A percentile compares a stretch with the other conserved stretches of the same genome.
Evolutionary conservation across 495 filamentous ascomycete genomes (phyloP).

Genomic region (Aspergillus haitiensis): DNA sequence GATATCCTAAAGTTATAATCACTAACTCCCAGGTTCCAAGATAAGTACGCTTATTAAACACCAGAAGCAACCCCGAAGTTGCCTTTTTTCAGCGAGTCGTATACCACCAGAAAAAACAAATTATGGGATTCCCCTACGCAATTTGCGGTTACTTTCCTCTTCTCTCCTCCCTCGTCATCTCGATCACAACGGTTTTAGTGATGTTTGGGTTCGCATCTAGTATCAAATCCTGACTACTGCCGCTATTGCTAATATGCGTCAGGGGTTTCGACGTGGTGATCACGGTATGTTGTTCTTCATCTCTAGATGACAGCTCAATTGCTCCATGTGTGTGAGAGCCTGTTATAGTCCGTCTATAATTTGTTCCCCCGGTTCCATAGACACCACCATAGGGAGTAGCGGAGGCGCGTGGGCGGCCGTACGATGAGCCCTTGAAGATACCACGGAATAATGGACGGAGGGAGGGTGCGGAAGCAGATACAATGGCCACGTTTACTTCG

Average conservation of each 20-base stretch:
- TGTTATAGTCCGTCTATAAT: conserved; percentile 5
- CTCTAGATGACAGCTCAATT: conserved; percentile 9
- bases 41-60: too few species aligned
- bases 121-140: neutral
- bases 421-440: conserved; percentile 18
- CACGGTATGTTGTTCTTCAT: conserved; percentile 8
- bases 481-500: conserved; percentile 24
- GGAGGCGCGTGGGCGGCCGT: conserved; percentile 4
- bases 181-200: conserved; percentile 13
- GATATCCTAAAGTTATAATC: too few species aligned
- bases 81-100: too few species aligned
- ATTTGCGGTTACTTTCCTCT: neutral
- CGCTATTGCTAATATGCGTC: neutral
- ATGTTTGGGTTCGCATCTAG: conserved; percentile 8
- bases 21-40: too few species aligned
- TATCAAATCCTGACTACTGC: conserved; percentile 11
- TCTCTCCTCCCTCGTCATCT: conserved; percentile 12
- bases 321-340: conserved; percentile 2
- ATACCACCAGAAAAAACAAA: too few species aligned
- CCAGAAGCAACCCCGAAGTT: too few species aligned
- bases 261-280: neutral
- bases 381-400: neutral
- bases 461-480: conserved; percentile 23
- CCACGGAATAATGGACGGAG: conserved; percentile 14
- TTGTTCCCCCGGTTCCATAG: conserved; percentile 6